phyloP scores from a whole-genome alignment of 1,284 basidiomycete species.

The Trametes sp. region DNA sequence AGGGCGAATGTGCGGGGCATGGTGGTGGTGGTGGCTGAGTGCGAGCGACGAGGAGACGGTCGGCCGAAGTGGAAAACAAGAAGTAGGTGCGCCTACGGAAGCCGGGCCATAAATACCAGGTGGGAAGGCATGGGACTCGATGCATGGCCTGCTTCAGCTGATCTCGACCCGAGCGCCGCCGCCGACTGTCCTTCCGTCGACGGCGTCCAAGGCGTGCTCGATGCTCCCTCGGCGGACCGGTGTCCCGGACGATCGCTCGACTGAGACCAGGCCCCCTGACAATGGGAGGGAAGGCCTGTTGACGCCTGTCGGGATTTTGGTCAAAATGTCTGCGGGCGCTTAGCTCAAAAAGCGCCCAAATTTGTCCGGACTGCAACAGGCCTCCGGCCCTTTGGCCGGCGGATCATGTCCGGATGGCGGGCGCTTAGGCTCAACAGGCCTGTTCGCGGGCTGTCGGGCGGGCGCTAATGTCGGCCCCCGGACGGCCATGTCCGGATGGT shows the following conservation, averaged over 20 bases:
- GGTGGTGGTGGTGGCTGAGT: constrained; percentile 25
- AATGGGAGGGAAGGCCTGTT: too few relatives aligned
- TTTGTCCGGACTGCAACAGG: not conserved
- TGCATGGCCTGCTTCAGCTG: constrained; percentile 12
- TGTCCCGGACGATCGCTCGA: not conserved
- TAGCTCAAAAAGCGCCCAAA: too few relatives aligned
- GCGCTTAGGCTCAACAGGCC: too few relatives aligned
- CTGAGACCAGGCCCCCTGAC: too few relatives aligned
- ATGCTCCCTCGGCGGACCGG: not conserved
- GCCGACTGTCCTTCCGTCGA: constrained; percentile 14
- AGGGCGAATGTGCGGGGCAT: constrained; percentile 49
- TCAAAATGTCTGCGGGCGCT: not conserved
- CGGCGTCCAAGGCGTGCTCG: constrained; percentile 3
- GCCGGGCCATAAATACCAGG: constrained; percentile 19
- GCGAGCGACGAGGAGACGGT: not conserved
- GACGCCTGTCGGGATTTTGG: too few relatives aligned
- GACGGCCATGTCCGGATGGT: too few relatives aligned
- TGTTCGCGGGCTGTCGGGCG: too few relatives aligned
- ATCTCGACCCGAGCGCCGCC: constrained; percentile 12
- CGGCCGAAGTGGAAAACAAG: not conserved
- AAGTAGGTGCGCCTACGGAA: constrained; percentile 1
- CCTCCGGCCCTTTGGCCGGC: too few relatives aligned
- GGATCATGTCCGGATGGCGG: too few relatives aligned
- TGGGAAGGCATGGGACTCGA: constrained; percentile 14
- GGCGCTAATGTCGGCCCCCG: too few relatives aligned